Evolutionary conservation across 2,329 filamentous ascomycete genomes (phyloP), one percentile per base, ranked within the genome.

Genomic region (Exophiala dermatitidis): DNA sequence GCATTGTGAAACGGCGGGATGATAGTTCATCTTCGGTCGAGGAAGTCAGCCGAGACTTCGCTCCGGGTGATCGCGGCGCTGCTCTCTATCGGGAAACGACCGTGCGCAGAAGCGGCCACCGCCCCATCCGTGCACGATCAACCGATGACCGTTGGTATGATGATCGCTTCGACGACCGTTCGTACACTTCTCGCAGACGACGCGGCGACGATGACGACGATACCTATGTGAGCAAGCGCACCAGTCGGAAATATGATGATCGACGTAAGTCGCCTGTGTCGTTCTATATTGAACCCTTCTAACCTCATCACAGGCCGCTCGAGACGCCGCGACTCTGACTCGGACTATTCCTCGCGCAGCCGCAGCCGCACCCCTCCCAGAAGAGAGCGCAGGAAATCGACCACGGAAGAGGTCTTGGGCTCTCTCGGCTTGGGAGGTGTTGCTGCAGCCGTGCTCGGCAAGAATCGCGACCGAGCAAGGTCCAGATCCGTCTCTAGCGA

Each of bases 31-130:
- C 85, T 29, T 84, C 84, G 2, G 71, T 94, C 66, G 90, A 95
- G 71, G 88, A 94, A 71, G 82, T 94, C 56, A 82, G 82, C 60
- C 83, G 89, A 61, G 87, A 94, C 62, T 95, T 94, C 64, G 88
- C 88, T 32, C 87, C 88, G 4, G 85, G 84, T 4, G 82, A 78
- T 36, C 68, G 69, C 52, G 65, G 60, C 49, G 67, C 69, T 51
- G 68, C 63, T n/a, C 50, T 62, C 44, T 64, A 61, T 50, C 63
- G 66, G 36, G 62, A 62, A 33, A 62, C 65, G 43, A 65, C 67
- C 5, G 65, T 66, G 42, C 66, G 67, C 46, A 69, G 71, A 46
- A 63, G 62, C 33, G 62, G 67, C 53, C 51, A 54, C 46, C 67
- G 68, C 42, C 67, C 61, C 5, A 54, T 53, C 12, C 53, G 59